Evolutionary conservation across 805 yeast genomes (phyloP).

Genomic region (Cyberlindnera subsufficiens): DNA sequence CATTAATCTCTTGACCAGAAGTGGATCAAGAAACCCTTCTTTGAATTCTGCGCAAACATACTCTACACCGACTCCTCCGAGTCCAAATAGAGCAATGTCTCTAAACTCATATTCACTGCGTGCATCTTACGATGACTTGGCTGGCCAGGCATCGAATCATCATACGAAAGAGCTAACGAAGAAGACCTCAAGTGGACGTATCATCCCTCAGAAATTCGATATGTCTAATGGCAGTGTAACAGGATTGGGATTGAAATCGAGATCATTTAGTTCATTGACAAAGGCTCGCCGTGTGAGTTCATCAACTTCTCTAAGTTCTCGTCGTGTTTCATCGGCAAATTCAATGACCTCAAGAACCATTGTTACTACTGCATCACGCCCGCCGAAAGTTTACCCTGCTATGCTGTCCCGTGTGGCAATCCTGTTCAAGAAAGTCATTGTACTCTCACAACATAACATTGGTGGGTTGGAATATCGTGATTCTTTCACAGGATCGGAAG

Average conservation of each 20-base stretch:
- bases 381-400: conserved; percentile 86
- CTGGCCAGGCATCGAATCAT: conserved; percentile 20
- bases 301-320: conserved; percentile 18
- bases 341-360: conserved; percentile 34
- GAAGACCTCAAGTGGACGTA: conserved; percentile 37
- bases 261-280: conserved; percentile 37
- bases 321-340: conserved; percentile 19
- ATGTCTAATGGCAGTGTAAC: conserved; percentile 19
- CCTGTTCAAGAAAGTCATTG: conserved; percentile 63
- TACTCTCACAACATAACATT: conserved; percentile 73
- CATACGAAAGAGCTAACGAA: conserved; percentile 28
- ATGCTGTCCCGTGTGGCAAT: conserved; percentile 78
- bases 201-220: conserved; percentile 41
- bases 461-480: conserved; percentile 90
- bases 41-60: not conserved
- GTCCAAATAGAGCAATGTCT: conserved; percentile 29
- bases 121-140: conserved; percentile 20
- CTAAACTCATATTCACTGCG: conserved; percentile 28
- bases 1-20: conserved; percentile 27
- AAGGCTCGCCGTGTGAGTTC: conserved; percentile 22
- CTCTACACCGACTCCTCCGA: conserved; percentile 9
- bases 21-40: conserved; percentile 17
- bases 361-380: conserved; percentile 35
- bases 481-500: conserved; percentile 89
- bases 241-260: conserved; percentile 37